Base-by-base conservation (phyloP, 495 filamentous ascomycete species). In the Penicillium mononematosum region DNA sequence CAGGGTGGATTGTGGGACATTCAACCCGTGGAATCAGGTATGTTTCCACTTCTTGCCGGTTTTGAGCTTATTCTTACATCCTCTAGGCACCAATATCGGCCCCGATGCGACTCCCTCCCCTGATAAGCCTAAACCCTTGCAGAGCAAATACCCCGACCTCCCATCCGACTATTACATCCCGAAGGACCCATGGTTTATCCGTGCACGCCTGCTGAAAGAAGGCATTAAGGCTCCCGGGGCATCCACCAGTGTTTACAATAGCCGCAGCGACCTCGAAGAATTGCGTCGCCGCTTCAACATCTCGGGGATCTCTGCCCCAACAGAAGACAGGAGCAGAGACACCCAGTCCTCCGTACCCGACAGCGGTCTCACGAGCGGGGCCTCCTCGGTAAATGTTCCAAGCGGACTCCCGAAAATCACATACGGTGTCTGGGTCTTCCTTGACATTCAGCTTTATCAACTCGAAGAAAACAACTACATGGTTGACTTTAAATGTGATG, bases 401-500 rank as follows among this genome's bases (percentile, higher is more conserved):
- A 66, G 60, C 41, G 66, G 68, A 0, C 64, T 70, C 25, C 64
- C 68, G 16, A 62, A 70, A 2, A 74, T 80, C 12, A 69, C 68
- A 2, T 70, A 79, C 53, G 77, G 77, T 12, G 75, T 78, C 20
- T 80, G 75, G 77, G 91, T 98, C 59, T 93, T 95, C 64, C 85
- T 98, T 70, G 92, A 94, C 51, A 95, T 98, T 55, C 94, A 98
- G 70, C 85, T 98, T 29, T 98, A 98, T 70, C 89, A 93, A 65
- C 88, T 98, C 72, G 94, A 98, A 71, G 84, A 85, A 39, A 88
- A 89, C 54, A 92, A 92, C 61, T 98, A 92, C 71, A 87, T 98
- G 60, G 94, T 98, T 25, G 94, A 98, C 70, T 98, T 98, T 81
- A 98, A 96, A 67, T 96, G 94, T 66, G 91, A 92, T n/a, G 94